Evolutionary conservation across 306 rosid genomes (phyloP), one percentile per base, ranked within the genome.

Genomic region (Trifolium repens): DNA sequence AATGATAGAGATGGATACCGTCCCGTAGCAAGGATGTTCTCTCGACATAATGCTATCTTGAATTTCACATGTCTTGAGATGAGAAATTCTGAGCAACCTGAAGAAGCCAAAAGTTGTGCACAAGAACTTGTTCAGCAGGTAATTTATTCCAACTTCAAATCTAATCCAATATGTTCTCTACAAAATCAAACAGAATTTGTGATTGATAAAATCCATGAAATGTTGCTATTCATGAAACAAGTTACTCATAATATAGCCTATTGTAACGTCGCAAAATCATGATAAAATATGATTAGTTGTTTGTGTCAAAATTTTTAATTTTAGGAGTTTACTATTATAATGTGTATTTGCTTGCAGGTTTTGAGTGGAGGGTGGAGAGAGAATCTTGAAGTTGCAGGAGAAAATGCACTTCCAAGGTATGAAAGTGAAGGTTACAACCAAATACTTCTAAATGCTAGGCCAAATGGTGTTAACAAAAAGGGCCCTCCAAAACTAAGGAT

Each of bases 11-110:
- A 94, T 70, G 96, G 97, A 62, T 94, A 94, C 81, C 87, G 92
- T 66, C 96, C 96, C 44, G 88, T 92, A 78, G 96, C 97, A 67
- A 85, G 88, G 86, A 86, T 90, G 90, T 81, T 91, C 46, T 81
- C 92, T 12, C 79, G 97, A 64, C 98, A 90, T 58, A 64, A 81
- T 69, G 96, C 88, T 65, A 77, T 94, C 61, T 72, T 94, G 35
- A 94, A 91, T 84, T 90, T 91, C 82, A 91, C 96, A 27, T 94
- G 98, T 68, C 86, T 94, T 67, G 98, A 94, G 84, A 91, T 90
- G 97, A 90, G 89, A 82, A 80, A 94, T 84, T 75, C 73, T 26
- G 97, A 94, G 76, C 97, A 91, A 59, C 79, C 24, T 8, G 74
- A 59, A 17, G 80, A 81, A 43, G 93, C 93, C 68, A 80, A 72